Evolutionary conservation across 345 rosid genomes (phyloP).

Genomic region (Salix koriyanagi): DNA sequence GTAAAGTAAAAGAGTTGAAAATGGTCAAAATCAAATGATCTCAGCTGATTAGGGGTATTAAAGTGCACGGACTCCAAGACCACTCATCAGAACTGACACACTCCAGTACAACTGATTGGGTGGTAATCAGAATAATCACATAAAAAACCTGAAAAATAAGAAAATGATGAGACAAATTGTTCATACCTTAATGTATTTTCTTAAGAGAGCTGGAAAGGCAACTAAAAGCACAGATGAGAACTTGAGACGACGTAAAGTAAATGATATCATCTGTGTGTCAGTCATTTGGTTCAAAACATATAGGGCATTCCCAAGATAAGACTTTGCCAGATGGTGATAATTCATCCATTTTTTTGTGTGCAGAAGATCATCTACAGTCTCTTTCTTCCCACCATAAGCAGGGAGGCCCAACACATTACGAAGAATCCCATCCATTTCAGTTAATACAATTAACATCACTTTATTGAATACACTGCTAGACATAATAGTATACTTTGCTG

Average conservation of each 20-base stretch:
- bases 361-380: slow-evolving; percentile 49
- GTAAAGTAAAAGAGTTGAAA: neutral
- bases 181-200: slow-evolving; percentile 81
- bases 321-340: slow-evolving; percentile 78
- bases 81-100: neutral
- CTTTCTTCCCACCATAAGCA: slow-evolving; percentile 77
- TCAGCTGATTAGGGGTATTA: neutral
- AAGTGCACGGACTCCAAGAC: neutral
- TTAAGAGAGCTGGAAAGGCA: slow-evolving; percentile 77
- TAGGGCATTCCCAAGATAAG: slow-evolving; percentile 86
- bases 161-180: neutral
- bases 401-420: slow-evolving; percentile 71
- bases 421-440: slow-evolving; percentile 83
- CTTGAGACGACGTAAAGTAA: slow-evolving; percentile 70
- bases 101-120: neutral
- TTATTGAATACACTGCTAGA: slow-evolving; percentile 81
- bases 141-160: neutral
- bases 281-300: slow-evolving; percentile 97
- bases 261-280: slow-evolving; percentile 77
- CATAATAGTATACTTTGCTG: slow-evolving; percentile 57
- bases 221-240: slow-evolving; percentile 65
- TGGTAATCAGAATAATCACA: neutral
- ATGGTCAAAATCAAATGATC: neutral
- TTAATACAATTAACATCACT: slow-evolving; percentile 69
- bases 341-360: slow-evolving; percentile 77